Evolutionary conservation across 2,329 filamentous ascomycete genomes (phyloP), one percentile per base, ranked within the genome.

Genomic region (Diaporthe ampelina): DNA sequence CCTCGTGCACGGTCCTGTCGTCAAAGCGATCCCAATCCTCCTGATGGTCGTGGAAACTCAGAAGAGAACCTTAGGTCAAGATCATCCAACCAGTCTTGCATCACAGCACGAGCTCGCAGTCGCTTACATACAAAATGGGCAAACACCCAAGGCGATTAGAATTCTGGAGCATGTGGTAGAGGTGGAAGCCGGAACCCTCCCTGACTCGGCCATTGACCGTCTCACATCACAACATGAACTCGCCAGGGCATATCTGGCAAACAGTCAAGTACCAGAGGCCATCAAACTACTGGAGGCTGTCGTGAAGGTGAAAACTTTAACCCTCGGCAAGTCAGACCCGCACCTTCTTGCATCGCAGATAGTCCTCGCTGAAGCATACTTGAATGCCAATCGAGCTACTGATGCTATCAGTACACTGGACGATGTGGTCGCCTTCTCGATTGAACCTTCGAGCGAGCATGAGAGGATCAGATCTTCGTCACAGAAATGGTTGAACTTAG

Each of bases 181-280:
- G 5, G 5, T 5, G 10, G 56, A 58, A 37, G 10, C 7, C 21
- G 19, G 8, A 4, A 11, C 6, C 9, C 19, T 24, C 24, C 21
- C 11, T 11, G 1, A 37, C 9, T 37, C 26, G 5, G 17, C 32
- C n/a, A 57, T 57, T 57, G 26, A 29, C 54, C 56, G 56, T 6
- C 56, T 58, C 24, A 37, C 56, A 24, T 59, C 9, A 15, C 57
- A 59, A 59, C 57, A 59, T 40, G 32, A 59, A 26, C 57, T 59
- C 24, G 57, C 2, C 11, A 40, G 32, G 21, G 57, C 57, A 24
- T 40, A 40, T 26, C 5, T 59, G 35, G 57, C 32, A 24, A 13
- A 59, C 9, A 35, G 57, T 6, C 57, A 59, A 13, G 7, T 8
- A 59, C 40, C 57, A 40, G 35, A 59, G 35, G 57, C 57, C 5